Base-by-base conservation (phyloP, 2,329 filamentous ascomycete species). In the Xylaria multiplex region DNA sequence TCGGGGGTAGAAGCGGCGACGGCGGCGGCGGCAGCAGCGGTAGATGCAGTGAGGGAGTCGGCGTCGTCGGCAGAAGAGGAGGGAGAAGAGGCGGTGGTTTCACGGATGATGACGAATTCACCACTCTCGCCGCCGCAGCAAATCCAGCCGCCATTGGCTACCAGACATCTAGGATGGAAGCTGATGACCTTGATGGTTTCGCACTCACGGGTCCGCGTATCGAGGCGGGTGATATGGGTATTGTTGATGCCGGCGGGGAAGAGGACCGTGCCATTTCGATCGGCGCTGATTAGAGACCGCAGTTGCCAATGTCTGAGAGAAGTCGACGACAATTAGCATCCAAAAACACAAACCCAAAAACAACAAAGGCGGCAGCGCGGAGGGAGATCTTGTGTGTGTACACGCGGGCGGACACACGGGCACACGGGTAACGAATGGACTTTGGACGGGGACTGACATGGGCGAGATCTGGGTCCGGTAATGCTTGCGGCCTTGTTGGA, bases 51-150 rank as follows among this genome's bases (percentile, higher is more conserved):
- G 68, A 73, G 66, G 68, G 70, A 27, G 68, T 76, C 70, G 73
- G 55, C 45, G 59, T 67, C 68, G n/a, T 72, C 68, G 53, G 73
- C 69, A 60, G 60, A 69, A 48, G 74, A 67, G 59, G 62, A 61
- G 53, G 62, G 11, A 8, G 35, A 13, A 37, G 35, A 13, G 11
- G 35, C 64, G 68, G 72, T 65, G 68, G 71, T 72, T 37, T 82
- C 82, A 59, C 86, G 88, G 74, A 97, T 91, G 62, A 93, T 90
- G 35, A 92, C 90, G 76, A 97, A 97, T 76, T 96, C 91, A 64
- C 96, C 96, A 70, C 89, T 88, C 73, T 97, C 91, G 65, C 95
- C 95, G 53, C 95, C 96, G 53, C 94, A 92, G 73, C 93, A 97
- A 43, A 98, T 86, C 91, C 93, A 98, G 59, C 93, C 93, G 73